Percentiles rank a stretch among this genome's conserved stretches.
These are phyloP conservation scores for Phragmites australis DNA, from an alignment of 176 grass and related monocot genomes.

Conservation along the genomic window DNA sequence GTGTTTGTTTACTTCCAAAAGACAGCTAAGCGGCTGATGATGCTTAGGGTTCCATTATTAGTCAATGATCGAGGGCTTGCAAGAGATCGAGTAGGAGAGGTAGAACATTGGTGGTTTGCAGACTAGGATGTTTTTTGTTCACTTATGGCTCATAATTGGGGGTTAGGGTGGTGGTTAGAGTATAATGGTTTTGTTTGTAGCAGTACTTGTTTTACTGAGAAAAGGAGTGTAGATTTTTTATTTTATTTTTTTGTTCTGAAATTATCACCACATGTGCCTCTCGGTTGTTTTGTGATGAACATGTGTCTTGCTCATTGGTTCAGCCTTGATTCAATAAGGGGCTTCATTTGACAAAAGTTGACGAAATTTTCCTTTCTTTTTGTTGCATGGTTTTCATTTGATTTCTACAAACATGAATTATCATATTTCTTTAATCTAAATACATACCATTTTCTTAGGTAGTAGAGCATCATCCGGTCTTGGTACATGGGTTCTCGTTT, in stretches of 20 bases:
- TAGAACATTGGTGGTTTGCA: slow-evolving; percentile 34
- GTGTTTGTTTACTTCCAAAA: slow-evolving; percentile 40
- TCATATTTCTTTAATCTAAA: not conserved
- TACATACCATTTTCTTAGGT: not conserved
- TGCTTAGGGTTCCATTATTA: slow-evolving; percentile 42
- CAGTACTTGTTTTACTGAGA: not conserved
- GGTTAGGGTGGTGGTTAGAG: slow-evolving; percentile 35
- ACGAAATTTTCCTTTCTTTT: not conserved
- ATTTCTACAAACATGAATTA: not conserved
- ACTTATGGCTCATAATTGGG: slow-evolving; percentile 52
- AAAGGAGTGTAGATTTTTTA: not conserved
- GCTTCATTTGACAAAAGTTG: not conserved
- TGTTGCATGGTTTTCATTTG: not conserved
- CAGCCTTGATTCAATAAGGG: not conserved
- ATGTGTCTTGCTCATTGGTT: not conserved
- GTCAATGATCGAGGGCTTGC: slow-evolving; percentile 50
- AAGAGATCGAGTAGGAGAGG: slow-evolving; percentile 9
- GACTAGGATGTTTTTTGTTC: slow-evolving; percentile 46
- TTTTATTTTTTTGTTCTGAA: slow-evolving; percentile 5
- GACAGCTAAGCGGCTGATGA: slow-evolving; percentile 50
- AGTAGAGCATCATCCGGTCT: not conserved
- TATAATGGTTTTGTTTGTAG: slow-evolving; percentile 28
- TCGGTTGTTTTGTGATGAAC: not conserved
- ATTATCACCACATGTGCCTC: not conserved
- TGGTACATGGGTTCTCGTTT: not conserved